Percentiles rank a stretch among this genome's conserved stretches.
These are phyloP conservation scores for Citrullus colocynthis DNA, from an alignment of 306 rosid species.

Conservation along the genomic window DNA sequence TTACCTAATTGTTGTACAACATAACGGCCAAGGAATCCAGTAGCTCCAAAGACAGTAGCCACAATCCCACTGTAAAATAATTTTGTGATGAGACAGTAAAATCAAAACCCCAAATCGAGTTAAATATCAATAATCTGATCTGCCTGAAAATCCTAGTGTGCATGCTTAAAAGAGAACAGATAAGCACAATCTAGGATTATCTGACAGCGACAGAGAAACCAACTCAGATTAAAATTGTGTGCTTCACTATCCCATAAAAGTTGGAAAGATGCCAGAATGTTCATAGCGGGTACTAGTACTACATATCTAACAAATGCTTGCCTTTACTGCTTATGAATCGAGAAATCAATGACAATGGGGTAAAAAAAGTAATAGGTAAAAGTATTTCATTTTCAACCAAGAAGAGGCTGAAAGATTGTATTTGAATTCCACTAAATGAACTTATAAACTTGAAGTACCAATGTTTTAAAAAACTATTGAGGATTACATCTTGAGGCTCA, in stretches of 20 bases:
- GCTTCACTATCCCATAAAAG: background rate
- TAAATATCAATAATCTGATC: background rate
- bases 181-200: background rate
- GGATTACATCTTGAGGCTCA: no score
- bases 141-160: background rate
- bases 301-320: background rate
- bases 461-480: no score
- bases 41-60: slow-evolving; percentile 94
- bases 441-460: background rate
- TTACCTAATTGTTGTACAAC: slow-evolving; percentile 94
- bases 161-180: background rate
- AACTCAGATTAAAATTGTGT: background rate
- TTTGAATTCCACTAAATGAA: background rate
- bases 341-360: background rate
- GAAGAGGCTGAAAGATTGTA: background rate
- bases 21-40: slow-evolving; percentile 98
- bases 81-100: background rate
- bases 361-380: background rate
- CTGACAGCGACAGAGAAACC: background rate
- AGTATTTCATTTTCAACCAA: background rate
- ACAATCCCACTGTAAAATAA: slow-evolving; percentile 65
- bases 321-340: background rate
- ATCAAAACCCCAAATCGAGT: background rate
- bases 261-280: background rate
- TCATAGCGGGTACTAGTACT: no score